Evolutionary conservation across 2,329 filamentous ascomycete genomes (phyloP), one percentile per base, ranked within the genome.

Genomic region (Fusarium sulawesiense): DNA sequence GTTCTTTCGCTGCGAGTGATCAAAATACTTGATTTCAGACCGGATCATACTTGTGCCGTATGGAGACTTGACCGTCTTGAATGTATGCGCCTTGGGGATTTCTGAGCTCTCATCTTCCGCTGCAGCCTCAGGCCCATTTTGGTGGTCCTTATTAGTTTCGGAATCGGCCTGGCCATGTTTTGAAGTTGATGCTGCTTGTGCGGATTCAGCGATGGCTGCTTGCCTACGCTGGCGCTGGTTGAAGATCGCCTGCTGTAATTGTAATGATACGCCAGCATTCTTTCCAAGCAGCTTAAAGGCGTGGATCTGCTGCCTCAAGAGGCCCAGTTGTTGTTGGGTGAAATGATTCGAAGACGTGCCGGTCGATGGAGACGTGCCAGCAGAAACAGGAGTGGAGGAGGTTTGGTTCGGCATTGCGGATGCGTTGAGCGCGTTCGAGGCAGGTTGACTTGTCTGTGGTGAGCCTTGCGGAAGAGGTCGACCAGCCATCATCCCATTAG

Each of bases 201-300:
- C 75, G 48, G 84, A 80, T 61, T 87, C 85, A 6, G 78, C 76
- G n/a, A 81, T 80, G 16, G 88, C 84, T 27, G 89, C 84, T 60
- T 82, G 80, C 73, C 91, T 88, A 72, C 90, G 90, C 71, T 91
- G 87, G 50, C 91, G 89, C 61, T 92, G 89, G 46, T 91, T 86
- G 77, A 94, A 97, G 40, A 98, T 90, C 50, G 92, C 89, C 76
- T 95, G 92, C 78, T 97, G 93, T 70, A 97, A 87, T 67, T 89
- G 87, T 30, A 88, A 81, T 2, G 95, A 93, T 6, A 98, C 89
- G 1, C 94, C 91, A 16, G 92, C 86, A 73, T 97, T 97, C 80
- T 96, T 97, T 7, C 93, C 91, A 6, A 99, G 85, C 71, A 94
- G 87, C 80, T 97, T 97, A 82, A 98, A 98, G 0, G 95, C 94